Base-by-base conservation (phyloP, 2,329 filamentous ascomycete genomes). In the Cytospora chrysosperma region DNA sequence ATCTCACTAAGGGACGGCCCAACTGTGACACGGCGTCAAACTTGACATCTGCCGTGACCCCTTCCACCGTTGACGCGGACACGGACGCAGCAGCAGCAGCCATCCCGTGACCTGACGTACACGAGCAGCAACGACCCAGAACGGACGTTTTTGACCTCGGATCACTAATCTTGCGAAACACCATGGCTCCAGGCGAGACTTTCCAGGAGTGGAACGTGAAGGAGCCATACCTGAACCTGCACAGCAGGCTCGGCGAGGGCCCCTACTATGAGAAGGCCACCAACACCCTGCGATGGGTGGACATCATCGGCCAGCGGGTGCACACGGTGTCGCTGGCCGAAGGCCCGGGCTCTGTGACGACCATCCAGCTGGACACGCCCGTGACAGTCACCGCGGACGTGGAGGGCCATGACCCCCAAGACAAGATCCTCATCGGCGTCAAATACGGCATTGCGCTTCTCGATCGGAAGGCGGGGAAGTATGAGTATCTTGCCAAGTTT, bases 381-480 rank as follows among this genome's bases (percentile, higher is more conserved):
- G 76, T 83, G 62, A 85, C 84, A 27, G 88, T 92, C 53, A 97
- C 93, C 49, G 90, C 89, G 60, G 89, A 97, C 75, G 91, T 97
- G 68, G 83, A 86, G 67, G 86, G 89, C 65, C 78, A 81, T 56
- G 83, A 88, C 72, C 79, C 85, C 4, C 74, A 73, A 56, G 79
- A 90, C 56, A 85, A 88, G 72, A 88, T 97, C 74, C 79, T 92
- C 62, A 84, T 94, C 69, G 93, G 88, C 52, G 86, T 90, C 73
- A 96, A 97, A 79, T 84, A 88, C 73, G 93, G 93, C 65, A 85
- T 91, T 70, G 93, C 91, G n/a, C 80, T 91, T 59, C 82, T 94
- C 69, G 86, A 96, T 73, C 85, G 88, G 66, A 76, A 76, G 70
- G 79, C 81, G 26, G 85, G 81, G 56, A 68, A 73, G 57, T 85